A percentile compares a stretch with the other conserved stretches of the same genome.
Conservation (phyloP, 1,284 basidiomycete genomes). For the Apiotrichum montevideense region DNA sequence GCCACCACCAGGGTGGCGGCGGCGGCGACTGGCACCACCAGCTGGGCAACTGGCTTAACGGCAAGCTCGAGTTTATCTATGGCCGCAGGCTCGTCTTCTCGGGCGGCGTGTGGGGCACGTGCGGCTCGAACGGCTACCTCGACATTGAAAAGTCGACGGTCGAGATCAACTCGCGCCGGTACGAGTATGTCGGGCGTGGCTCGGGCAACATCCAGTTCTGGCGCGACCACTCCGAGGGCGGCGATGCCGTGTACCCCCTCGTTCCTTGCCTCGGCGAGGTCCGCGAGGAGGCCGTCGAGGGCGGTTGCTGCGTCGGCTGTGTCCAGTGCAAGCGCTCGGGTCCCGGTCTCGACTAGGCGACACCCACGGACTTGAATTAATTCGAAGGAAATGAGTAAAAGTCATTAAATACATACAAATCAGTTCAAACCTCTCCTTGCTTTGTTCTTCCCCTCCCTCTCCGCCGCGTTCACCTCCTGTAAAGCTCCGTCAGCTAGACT, state of each 20-base stretch:
- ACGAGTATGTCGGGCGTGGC: neutral
- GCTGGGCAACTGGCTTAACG: neutral
- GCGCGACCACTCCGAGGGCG: neutral
- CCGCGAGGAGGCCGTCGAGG: neutral
- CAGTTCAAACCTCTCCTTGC: too few relatives aligned
- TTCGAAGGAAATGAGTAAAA: too few relatives aligned
- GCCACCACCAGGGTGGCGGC: neutral
- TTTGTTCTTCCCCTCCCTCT: too few relatives aligned
- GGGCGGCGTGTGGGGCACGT: neutral
- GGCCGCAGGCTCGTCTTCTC: neutral
- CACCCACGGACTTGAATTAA: too few relatives aligned
- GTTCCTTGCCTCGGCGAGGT: neutral
- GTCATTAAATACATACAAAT: too few relatives aligned
- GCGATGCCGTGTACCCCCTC: neutral
- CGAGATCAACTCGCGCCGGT: neutral
- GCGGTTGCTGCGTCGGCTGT: neutral
- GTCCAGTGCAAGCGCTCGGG: neutral
- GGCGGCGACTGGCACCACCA: neutral
- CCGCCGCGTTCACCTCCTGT: too few relatives aligned
- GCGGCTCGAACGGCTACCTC: neutral
- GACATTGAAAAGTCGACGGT: neutral
- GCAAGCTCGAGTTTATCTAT: neutral
- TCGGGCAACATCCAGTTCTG: neutral
- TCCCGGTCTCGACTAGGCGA: neutral
- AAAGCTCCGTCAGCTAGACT: too few relatives aligned